Evolutionary conservation across 78 protist species (phyloP).

Genomic region (Cyanophora paradoxa): DNA sequence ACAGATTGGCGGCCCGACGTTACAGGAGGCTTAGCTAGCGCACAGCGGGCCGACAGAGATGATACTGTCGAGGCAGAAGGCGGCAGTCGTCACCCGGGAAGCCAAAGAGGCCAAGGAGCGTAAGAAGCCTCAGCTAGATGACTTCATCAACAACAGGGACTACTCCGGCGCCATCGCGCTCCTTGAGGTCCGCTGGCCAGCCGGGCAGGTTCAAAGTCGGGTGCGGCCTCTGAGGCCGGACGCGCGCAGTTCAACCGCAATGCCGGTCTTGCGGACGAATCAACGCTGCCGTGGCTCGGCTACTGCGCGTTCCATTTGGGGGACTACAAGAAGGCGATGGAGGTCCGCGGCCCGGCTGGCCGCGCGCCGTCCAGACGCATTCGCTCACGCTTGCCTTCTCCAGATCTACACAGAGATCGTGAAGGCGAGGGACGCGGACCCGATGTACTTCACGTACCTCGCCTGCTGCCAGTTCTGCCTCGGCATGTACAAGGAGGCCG

Average conservation of each 20-base stretch:
- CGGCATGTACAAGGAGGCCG: constrained; percentile 47
- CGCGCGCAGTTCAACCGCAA: background rate
- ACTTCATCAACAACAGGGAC: constrained; percentile 35
- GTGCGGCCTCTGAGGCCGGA: background rate
- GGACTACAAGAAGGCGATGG: constrained; percentile 43
- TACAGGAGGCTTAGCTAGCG: too few species aligned
- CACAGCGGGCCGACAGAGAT: too few species aligned
- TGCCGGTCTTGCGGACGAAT: background rate
- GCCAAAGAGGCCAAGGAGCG: background rate
- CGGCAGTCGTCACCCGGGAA: too few species aligned
- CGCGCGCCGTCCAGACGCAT: background rate
- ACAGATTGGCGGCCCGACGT: too few species aligned
- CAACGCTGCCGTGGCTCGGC: constrained; percentile 43
- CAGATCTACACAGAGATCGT: background rate
- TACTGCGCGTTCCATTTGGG: constrained; percentile 64
- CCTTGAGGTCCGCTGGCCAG: constrained; percentile 40
- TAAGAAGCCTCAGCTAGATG: constrained; percentile 24
- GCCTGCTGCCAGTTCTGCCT: constrained; percentile 37
- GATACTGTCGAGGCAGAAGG: too few species aligned
- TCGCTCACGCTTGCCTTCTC: background rate
- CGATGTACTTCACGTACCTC: background rate
- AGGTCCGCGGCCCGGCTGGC: background rate
- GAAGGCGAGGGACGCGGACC: background rate
- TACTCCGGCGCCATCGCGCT: constrained; percentile 62
- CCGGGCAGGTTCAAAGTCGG: background rate